phyloP scores from a whole-genome alignment of 2,329 filamentous ascomycete species.

The Alternaria triticina region DNA sequence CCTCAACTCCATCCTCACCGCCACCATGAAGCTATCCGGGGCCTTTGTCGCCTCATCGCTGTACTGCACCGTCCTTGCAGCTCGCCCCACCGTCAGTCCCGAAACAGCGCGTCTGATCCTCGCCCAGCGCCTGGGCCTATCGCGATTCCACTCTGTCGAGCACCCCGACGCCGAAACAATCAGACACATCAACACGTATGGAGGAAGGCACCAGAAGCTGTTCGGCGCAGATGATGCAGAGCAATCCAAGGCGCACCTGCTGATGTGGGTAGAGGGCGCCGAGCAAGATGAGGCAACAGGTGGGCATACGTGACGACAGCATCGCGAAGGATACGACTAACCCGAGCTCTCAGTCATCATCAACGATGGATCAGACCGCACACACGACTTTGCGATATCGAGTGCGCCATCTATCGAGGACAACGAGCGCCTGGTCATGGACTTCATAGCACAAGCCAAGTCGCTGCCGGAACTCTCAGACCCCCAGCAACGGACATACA shows the following conservation, averaged over 20 bases:
- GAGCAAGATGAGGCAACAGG: slow-evolving; percentile 41
- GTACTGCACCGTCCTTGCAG: slow-evolving; percentile 43
- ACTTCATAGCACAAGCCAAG: slow-evolving; percentile 46
- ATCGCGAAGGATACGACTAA: slow-evolving; percentile 18
- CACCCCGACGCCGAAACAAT: slow-evolving; percentile 51
- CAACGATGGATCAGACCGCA: slow-evolving; percentile 18
- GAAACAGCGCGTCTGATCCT: slow-evolving; percentile 58
- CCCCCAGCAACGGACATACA: slow-evolving; percentile 34
- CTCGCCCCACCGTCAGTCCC: slow-evolving; percentile 45
- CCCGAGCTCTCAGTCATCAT: slow-evolving; percentile 31
- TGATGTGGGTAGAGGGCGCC: slow-evolving; percentile 52
- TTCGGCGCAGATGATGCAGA: slow-evolving; percentile 43
- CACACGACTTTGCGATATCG: slow-evolving; percentile 40
- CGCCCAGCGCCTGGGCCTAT: slow-evolving; percentile 58
- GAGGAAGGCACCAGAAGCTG: slow-evolving; percentile 49
- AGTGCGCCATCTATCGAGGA: slow-evolving; percentile 40
- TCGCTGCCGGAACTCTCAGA: slow-evolving; percentile 37
- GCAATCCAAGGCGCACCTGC: slow-evolving; percentile 33
- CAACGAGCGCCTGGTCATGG: slow-evolving; percentile 45
- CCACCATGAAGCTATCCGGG: slow-evolving; percentile 55
- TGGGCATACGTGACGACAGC: slow-evolving; percentile 19
- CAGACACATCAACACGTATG: slow-evolving; percentile 55
- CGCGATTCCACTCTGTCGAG: slow-evolving; percentile 55
- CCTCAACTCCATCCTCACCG: slow-evolving; percentile 27
- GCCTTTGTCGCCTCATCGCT: slow-evolving; percentile 50